These are phyloP conservation scores for Sclerotinia glacialis DNA, from an alignment of 2,329 filamentous ascomycete genomes.

Conservation along the genomic window DNA sequence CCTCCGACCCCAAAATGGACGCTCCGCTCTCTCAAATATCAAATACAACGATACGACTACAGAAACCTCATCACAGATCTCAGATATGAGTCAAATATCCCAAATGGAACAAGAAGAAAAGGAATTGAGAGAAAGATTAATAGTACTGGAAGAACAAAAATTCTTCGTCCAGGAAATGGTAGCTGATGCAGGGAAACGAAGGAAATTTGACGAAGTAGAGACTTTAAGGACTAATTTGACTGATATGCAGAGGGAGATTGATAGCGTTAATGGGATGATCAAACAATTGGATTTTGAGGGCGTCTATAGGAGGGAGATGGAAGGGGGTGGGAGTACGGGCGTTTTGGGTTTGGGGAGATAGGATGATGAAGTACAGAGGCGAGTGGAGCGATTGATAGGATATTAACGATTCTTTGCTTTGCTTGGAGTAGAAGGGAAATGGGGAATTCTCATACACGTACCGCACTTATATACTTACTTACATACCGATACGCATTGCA, in stretches of 20 bases:
- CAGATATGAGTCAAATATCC: slow-evolving; percentile 57
- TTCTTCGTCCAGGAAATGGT: slow-evolving; percentile 72
- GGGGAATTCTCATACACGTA: background rate
- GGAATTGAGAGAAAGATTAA: slow-evolving; percentile 62
- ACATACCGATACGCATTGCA: background rate
- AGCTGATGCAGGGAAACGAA: slow-evolving; percentile 61
- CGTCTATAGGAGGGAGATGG: slow-evolving; percentile 33
- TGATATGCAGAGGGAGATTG: slow-evolving; percentile 64
- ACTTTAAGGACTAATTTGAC: slow-evolving; percentile 62
- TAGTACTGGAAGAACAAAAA: slow-evolving; percentile 69
- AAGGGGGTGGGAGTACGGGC: slow-evolving; percentile 10
- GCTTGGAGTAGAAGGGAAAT: background rate
- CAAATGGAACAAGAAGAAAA: slow-evolving; percentile 68
- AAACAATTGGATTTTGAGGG: slow-evolving; percentile 50
- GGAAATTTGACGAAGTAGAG: slow-evolving; percentile 67
- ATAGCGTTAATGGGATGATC: slow-evolving; percentile 57
- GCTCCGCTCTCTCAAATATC: slow-evolving; percentile 54
- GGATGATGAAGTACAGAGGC: background rate
- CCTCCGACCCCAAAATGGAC: slow-evolving; percentile 29
- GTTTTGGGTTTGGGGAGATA: slow-evolving; percentile 23
- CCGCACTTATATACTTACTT: background rate
- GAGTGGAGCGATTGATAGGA: background rate
- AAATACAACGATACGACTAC: slow-evolving; percentile 51
- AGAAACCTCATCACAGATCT: slow-evolving; percentile 49
- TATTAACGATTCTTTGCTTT: background rate